Percentiles rank a stretch among this genome's conserved stretches.
Conservation (phyloP, 805 yeast genomes). For the Lipomyces chichibuensis region DNA sequence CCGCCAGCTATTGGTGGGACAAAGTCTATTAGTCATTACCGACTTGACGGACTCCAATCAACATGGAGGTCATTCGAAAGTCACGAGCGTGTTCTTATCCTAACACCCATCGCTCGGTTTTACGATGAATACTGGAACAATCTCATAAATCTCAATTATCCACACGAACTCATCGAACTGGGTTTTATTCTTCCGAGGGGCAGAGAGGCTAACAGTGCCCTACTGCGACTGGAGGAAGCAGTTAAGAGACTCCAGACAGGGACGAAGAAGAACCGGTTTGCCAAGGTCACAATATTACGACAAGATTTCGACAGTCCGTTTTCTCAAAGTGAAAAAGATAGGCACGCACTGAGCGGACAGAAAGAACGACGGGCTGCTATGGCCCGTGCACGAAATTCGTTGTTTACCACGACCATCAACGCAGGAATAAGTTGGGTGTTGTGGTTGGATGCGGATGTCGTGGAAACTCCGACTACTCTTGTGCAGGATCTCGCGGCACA, state of each 20-base stretch:
- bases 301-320: conserved; percentile 80
- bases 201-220: conserved; percentile 77
- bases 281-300: conserved; percentile 82
- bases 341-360: conserved; percentile 80
- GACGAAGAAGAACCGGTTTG: conserved; percentile 68
- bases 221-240: conserved; percentile 71
- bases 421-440: conserved; percentile 93
- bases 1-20: conserved; percentile 30
- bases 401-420: conserved; percentile 82
- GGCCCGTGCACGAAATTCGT: conserved; percentile 93
- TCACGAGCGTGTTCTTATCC: conserved; percentile 78
- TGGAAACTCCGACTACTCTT: conserved; percentile 81
- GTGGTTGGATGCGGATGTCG: conserved; percentile 94
- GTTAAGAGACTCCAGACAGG: conserved; percentile 72
- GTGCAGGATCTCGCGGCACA: conserved; percentile 86
- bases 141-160: conserved; percentile 72
- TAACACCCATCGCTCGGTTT: conserved; percentile 89
- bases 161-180: conserved; percentile 78
- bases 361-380: conserved; percentile 85
- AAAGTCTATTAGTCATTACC: conserved; percentile 56
- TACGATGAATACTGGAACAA: conserved; percentile 88
- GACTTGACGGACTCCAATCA: conserved; percentile 76
- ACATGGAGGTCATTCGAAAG: conserved; percentile 72
- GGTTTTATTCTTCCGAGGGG: conserved; percentile 91
- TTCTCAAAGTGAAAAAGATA: conserved; percentile 72